These are phyloP conservation scores for Leishmania tarentolae DNA, from an alignment of 208 protist genomes.

Conservation along the genomic window DNA sequence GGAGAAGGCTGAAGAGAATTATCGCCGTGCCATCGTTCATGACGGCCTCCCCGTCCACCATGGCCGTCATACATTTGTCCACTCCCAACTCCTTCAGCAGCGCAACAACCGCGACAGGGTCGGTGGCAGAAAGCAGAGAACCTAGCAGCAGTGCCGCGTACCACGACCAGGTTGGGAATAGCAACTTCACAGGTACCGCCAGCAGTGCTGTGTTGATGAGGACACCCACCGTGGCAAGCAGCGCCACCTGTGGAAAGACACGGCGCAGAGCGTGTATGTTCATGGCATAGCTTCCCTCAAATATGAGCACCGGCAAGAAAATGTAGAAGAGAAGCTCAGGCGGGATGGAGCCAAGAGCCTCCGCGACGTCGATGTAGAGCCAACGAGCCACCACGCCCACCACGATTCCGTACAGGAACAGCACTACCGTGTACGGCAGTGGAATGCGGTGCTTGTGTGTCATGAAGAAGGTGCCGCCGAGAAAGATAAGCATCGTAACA, in stretches of 20 bases:
- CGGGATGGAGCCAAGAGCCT: constrained; percentile 66
- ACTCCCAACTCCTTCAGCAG: constrained; percentile 85
- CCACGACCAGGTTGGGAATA: constrained; percentile 70
- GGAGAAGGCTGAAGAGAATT: constrained; percentile 79
- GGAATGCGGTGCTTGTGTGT: constrained; percentile 53
- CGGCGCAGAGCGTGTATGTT: constrained; percentile 74
- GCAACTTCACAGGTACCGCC: constrained; percentile 43
- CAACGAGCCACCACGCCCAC: constrained; percentile 56
- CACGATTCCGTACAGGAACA: constrained; percentile 82
- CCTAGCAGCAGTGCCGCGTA: constrained; percentile 74
- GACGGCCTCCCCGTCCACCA: constrained; percentile 89
- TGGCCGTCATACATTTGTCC: constrained; percentile 70
- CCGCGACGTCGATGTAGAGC: constrained; percentile 52
- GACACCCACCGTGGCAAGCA: constrained; percentile 82
- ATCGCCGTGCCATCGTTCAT: constrained; percentile 94
- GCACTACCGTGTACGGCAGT: constrained; percentile 80
- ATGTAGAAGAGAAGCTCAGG: constrained; percentile 88
- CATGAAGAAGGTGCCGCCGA: constrained; percentile 79
- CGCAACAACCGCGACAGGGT: constrained; percentile 90
- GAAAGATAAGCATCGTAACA: constrained; percentile 71
- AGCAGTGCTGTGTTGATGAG: constrained; percentile 75
- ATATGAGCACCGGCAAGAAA: constrained; percentile 91
- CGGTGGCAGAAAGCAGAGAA: constrained; percentile 85
- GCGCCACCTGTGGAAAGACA: constrained; percentile 64
- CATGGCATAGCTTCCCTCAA: constrained; percentile 85